phyloP scores from a whole-genome alignment of 768 basidiomycete genomes.

The Neoboletus subvelutipes region DNA sequence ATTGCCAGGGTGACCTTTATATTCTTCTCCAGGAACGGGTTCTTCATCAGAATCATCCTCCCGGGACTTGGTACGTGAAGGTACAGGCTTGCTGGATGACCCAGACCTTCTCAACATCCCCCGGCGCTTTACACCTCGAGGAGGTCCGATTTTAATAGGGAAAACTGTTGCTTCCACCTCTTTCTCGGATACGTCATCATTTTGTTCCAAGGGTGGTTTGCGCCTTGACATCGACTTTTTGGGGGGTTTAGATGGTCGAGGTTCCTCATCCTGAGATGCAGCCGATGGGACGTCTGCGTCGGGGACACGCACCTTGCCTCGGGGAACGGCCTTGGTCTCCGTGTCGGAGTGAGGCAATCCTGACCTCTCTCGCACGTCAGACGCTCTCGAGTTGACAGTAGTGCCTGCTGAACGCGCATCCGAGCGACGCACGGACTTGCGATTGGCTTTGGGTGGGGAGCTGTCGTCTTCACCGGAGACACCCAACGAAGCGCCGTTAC shows the following conservation, averaged over 20 bases:
- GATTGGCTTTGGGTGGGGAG: constrained; percentile 5
- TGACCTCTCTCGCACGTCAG: background rate
- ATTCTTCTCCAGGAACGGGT: background rate
- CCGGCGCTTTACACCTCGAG: constrained; percentile 21
- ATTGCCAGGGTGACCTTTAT: background rate
- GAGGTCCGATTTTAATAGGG: constrained; percentile 26
- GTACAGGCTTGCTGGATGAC: background rate
- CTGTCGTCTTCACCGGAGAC: constrained; percentile 1
- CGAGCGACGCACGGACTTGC: background rate
- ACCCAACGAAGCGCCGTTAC: background rate
- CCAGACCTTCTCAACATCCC: background rate
- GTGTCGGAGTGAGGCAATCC: background rate
- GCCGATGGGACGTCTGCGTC: background rate
- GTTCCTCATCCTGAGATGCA: constrained; percentile 4
- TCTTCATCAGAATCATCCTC: background rate
- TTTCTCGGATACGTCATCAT: constrained; percentile 1
- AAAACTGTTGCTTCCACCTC: background rate
- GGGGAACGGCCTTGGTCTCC: background rate
- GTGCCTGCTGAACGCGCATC: background rate
- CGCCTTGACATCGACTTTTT: background rate
- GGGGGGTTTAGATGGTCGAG: constrained; percentile 1
- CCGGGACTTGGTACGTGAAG: background rate
- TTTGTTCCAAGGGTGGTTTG: background rate
- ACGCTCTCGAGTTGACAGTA: background rate
- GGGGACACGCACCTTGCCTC: background rate